Evolutionary conservation across 1,284 basidiomycete species (phyloP), one percentile per base, ranked within the genome.

Genomic region (Stygiomarasmius scandens): DNA sequence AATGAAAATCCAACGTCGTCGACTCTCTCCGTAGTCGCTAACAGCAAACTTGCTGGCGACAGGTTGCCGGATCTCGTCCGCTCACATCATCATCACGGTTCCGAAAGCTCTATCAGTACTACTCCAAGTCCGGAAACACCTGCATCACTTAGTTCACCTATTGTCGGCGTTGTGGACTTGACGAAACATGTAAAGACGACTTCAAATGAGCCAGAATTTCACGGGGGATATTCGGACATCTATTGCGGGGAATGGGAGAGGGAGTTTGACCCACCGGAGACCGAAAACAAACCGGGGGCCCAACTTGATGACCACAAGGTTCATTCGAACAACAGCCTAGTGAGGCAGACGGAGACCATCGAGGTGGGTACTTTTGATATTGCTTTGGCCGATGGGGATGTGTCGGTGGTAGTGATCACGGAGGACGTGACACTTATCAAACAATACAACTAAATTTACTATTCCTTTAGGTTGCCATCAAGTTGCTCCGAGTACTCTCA

Each of bases 211-310:
- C 54, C 58, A 1, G 48, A 53, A 25, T 56, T 32, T 34, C 54
- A 56, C 53, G 58, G 58, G 3, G 58, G 58, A 1, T 56, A 48
- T 32, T 59, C 58, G 6, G 58, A 59, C 44, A 59, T 59, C 36
- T 56, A 53, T 38, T 49, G 34, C 16, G 58, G 54, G 20, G 58
- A 59, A 41, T 38, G 50, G 45, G 53, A 55, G 34, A 27, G 34
- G 1, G 23, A 41, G 12, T 12, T 32, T 41, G 38, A 8, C 32
- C 14, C 32, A 14, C 8, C 8, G 32, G 32, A 34, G 32, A 34
- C 32, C 8, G 8, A 8, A 14, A 14, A n/a, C n/a, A n/a, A n/a
- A n/a, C n/a, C 32, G 14, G 32, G 8, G 32, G 14, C 32, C 14
- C 14, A 8, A 8, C 8, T 8, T 34, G 32, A 8, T 34, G 32